phyloP scores from a whole-genome alignment of 805 yeast genomes.

The Candida pseudofarinosa region DNA sequence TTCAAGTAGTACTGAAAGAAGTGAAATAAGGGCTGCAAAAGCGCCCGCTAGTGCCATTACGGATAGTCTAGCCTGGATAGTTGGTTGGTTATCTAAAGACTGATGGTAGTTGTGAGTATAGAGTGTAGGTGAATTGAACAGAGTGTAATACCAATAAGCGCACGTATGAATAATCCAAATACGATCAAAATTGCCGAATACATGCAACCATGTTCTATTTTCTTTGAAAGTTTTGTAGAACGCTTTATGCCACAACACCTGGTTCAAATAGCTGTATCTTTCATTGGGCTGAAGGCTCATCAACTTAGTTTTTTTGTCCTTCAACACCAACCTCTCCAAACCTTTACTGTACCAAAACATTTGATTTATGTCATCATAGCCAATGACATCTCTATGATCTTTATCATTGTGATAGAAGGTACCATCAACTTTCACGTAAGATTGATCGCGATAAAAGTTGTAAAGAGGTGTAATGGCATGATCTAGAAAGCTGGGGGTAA shows the following conservation, averaged over 20 bases:
- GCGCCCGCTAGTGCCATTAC: conserved; percentile 67
- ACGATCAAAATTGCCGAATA: conserved; percentile 67
- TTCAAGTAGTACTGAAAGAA: conserved; percentile 57
- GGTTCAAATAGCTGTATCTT: conserved; percentile 51
- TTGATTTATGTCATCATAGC: conserved; percentile 89
- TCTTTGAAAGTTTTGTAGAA: conserved; percentile 76
- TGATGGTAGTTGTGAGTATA: conserved; percentile 58
- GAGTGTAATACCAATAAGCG: conserved; percentile 72
- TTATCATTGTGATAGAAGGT: conserved; percentile 45
- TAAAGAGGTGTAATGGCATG: conserved; percentile 75
- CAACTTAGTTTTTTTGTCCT: conserved; percentile 40
- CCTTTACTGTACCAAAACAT: conserved; percentile 80
- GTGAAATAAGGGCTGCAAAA: conserved; percentile 52
- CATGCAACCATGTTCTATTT: conserved; percentile 73
- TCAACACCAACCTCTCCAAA: conserved; percentile 50
- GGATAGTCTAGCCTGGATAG: conserved; percentile 49
- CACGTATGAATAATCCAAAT: conserved; percentile 76
- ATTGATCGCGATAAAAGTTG: conserved; percentile 52
- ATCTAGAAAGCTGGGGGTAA: conserved; percentile 48
- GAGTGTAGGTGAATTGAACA: conserved; percentile 63
- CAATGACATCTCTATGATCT: conserved; percentile 68
- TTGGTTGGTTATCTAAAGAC: conserved; percentile 55
- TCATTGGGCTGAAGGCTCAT: conserved; percentile 53
- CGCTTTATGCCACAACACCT: conserved; percentile 62
- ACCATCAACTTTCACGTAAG: conserved; percentile 43